Conservation (phyloP, 2,329 filamentous ascomycete genomes). For the Ophiostoma quercus region DNA sequence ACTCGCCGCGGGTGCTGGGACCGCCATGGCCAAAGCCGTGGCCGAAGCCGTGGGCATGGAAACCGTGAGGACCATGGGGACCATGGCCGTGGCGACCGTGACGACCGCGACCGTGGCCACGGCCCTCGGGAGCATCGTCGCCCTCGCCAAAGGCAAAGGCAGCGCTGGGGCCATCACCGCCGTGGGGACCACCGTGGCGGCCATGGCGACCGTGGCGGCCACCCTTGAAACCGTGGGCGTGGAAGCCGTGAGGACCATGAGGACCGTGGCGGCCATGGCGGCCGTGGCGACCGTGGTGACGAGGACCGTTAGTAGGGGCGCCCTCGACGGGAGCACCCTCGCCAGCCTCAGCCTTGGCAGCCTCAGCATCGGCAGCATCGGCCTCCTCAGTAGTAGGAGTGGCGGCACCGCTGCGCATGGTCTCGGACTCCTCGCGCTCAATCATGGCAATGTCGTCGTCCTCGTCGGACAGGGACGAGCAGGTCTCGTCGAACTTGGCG, state of each 20-base stretch:
- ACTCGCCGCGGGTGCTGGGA: slow-evolving; percentile 10
- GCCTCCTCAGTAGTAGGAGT: slow-evolving; percentile 22
- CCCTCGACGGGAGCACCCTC: not conserved
- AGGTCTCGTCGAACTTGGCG: slow-evolving; percentile 20
- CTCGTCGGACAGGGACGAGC: slow-evolving; percentile 20
- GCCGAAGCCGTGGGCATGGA: not conserved
- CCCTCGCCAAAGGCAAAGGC: not conserved
- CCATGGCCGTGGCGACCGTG: slow-evolving; percentile 2
- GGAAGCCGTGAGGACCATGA: slow-evolving; percentile 6
- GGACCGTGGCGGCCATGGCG: not conserved
- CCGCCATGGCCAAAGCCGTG: slow-evolving; percentile 1
- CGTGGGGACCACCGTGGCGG: not conserved
- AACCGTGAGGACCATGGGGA: not conserved
- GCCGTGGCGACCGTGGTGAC: not conserved
- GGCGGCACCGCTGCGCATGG: slow-evolving; percentile 14
- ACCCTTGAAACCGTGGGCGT: not conserved
- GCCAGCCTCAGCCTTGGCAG: slow-evolving; percentile 6
- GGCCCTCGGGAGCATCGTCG: not conserved
- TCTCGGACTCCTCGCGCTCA: slow-evolving; percentile 34
- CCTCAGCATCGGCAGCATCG: not conserved
- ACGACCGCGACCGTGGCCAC: slow-evolving; percentile 9
- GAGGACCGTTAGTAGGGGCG: not conserved
- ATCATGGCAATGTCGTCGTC: slow-evolving; percentile 27
- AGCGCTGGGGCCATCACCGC: not conserved
- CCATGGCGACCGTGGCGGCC: slow-evolving; percentile 19